A percentile compares a stretch with the other conserved stretches of the same genome.
Conservation (phyloP, 1,284 basidiomycete species). For the Thecaphora frezii region DNA sequence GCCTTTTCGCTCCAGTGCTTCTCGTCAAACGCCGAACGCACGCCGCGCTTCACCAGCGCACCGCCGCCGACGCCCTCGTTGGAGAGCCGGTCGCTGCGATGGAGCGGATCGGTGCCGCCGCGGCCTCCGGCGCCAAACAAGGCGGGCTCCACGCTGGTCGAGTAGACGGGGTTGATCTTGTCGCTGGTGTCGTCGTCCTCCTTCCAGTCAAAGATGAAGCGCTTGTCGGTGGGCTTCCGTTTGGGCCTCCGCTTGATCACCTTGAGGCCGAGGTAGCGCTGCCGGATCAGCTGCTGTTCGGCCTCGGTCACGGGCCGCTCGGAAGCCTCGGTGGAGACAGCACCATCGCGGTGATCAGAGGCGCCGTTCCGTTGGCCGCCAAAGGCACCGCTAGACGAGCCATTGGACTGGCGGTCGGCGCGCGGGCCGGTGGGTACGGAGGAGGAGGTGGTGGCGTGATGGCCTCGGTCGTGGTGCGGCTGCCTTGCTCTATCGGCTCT, state of each 20-base stretch:
- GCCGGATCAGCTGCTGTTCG: constrained; percentile 40
- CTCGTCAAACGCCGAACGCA: constrained; percentile 75
- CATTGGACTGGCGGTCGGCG: constrained; percentile 6
- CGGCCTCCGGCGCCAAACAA: constrained; percentile 23
- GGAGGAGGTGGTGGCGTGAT: neutral
- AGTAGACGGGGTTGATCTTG: constrained; percentile 26
- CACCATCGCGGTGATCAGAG: neutral
- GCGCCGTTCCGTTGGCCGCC: neutral
- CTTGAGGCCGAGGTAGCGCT: constrained; percentile 49
- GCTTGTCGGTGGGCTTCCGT: constrained; percentile 83
- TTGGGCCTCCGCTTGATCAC: constrained; percentile 80
- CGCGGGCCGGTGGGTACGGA: constrained; percentile 11
- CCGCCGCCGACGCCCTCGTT: neutral
- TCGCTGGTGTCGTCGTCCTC: constrained; percentile 52
- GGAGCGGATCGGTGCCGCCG: constrained; percentile 28
- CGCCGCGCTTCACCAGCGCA: constrained; percentile 62
- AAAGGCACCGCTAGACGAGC: neutral
- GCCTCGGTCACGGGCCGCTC: constrained; percentile 24
- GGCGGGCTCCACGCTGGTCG: constrained; percentile 7
- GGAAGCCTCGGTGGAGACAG: neutral
- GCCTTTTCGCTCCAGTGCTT: constrained; percentile 97
- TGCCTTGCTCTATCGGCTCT: constrained; percentile 13
- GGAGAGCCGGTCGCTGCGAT: constrained; percentile 2
- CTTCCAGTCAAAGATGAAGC: constrained; percentile 97
- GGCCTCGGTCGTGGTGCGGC: constrained; percentile 2